Evolutionary conservation across 1,284 basidiomycete genomes (phyloP).

Genomic region (Ceratobasidium papillatum): DNA sequence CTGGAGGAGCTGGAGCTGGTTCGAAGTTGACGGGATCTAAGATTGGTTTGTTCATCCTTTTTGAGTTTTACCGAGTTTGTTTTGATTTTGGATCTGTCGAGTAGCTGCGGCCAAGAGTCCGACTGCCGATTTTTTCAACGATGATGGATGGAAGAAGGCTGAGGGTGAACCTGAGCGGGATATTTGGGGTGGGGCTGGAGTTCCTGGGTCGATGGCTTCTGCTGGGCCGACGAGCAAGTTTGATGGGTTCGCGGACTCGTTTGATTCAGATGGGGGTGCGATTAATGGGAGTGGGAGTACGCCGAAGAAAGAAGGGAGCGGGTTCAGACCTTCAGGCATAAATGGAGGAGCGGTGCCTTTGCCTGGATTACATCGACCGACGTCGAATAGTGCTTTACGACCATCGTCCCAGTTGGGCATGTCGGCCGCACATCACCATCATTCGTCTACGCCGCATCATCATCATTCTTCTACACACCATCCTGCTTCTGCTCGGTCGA

Average conservation of each 20-base stretch:
- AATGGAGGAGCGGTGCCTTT: not conserved
- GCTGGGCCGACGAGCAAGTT: slow-evolving; percentile 7
- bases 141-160: slow-evolving; percentile 25
- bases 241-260: slow-evolving; percentile 44
- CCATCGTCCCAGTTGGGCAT: slow-evolving; percentile 1
- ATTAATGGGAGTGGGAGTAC: slow-evolving; percentile 2
- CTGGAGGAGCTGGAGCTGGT: not conserved
- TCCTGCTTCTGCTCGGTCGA: slow-evolving; percentile 45
- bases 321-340: not conserved
- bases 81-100: not conserved
- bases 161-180: slow-evolving; percentile 16
- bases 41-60: not conserved
- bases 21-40: not conserved
- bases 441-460: not conserved
- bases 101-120: slow-evolving; percentile 24
- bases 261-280: slow-evolving; percentile 32
- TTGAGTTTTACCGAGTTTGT: not conserved
- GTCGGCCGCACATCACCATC: slow-evolving; percentile 4
- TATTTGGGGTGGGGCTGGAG: slow-evolving; percentile 37
- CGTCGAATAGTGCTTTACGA: not conserved
- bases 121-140: slow-evolving; percentile 36
- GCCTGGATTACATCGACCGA: not conserved
- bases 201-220: not conserved
- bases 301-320: not conserved
- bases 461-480: not conserved